Evolutionary conservation across 352 stramenopile genomes (phyloP).

Genomic region (Phytopythium sindhum): DNA sequence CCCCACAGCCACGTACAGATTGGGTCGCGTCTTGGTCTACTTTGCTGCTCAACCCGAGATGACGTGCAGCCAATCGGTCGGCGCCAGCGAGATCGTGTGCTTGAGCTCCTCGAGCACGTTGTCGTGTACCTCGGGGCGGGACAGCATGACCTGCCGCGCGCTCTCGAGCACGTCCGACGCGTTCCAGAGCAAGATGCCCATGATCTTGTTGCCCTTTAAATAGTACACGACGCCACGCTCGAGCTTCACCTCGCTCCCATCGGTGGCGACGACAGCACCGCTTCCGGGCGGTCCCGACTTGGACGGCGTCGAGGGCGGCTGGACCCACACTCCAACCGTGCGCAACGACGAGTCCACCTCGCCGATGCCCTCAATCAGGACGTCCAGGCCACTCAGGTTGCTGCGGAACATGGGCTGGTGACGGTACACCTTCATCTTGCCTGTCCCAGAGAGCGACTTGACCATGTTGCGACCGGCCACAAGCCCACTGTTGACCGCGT

Average conservation of each 20-base stretch:
- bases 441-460: conserved; percentile 27
- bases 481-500: conserved; percentile 90
- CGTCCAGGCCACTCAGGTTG: conserved; percentile 63
- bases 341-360: conserved; percentile 77
- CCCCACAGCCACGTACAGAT: not conserved
- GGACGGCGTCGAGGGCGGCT: conserved; percentile 24
- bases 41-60: conserved; percentile 32
- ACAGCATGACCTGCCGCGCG: conserved; percentile 79
- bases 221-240: conserved; percentile 91
- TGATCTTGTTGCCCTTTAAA: conserved; percentile 85
- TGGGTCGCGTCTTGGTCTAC: not conserved
- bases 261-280: not conserved
- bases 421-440: conserved; percentile 80
- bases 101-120: conserved; percentile 76
- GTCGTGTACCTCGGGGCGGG: conserved; percentile 63
- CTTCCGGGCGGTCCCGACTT: not conserved
- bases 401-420: conserved; percentile 89
- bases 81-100: conserved; percentile 80
- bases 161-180: conserved; percentile 82
- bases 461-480: conserved; percentile 89
- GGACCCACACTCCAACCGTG: conserved; percentile 84
- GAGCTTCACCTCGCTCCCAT: conserved; percentile 30
- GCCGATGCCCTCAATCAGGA: conserved; percentile 84
- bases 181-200: conserved; percentile 90
- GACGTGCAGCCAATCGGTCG: conserved; percentile 86